Base-by-base conservation (phyloP, 805 yeast species). In the Candida glaebosa region DNA sequence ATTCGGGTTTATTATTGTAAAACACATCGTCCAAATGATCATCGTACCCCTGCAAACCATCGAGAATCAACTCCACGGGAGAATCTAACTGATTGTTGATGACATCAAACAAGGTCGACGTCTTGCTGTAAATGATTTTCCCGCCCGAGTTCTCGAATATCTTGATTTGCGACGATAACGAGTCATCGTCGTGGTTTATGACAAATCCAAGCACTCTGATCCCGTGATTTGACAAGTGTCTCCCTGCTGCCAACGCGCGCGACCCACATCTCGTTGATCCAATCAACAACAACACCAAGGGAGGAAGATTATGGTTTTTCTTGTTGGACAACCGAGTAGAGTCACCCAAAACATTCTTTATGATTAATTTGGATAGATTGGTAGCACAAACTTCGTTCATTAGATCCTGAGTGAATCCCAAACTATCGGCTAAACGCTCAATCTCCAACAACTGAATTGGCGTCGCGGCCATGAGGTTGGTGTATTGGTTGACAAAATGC, bases 11-110 rank as follows among this genome's bases (percentile, higher is more conserved):
- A 39, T 77, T 82, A 40, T 52, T 49, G 45, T 63, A 66, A 44
- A 56, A 67, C 31, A 82, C 59, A 56, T 85, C 93, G 24, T 74
- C 73, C 39, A 86, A 61, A 41, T 77, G 84, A 18, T 79, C 76
- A 51, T 87, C 93, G 49, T 78, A 83, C 0, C 96, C 96, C 56
- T 86, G 96, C 50, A 89, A 68, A 1, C 89, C 93, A 59, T 89
- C 97, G 15, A 89, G 55, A 7, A 88, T 75, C 45, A 89, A 67
- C 56, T 88, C 96, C 12, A 86, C 79, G 0, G 95, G 93, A 2
- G 87, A 75, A 34, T 82, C 85, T 31, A 81, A 63, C 42, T 75
- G 73, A 57, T 67, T 49, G 69, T 58, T 28, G 61, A 60, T 18
- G 37, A 60, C 42, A 56, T 67, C 55, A 69, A 64, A 34, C 56